Evolutionary conservation across 768 basidiomycete genomes (phyloP), one percentile per base, ranked within the genome.

Genomic region (Lentinula guzmanii): DNA sequence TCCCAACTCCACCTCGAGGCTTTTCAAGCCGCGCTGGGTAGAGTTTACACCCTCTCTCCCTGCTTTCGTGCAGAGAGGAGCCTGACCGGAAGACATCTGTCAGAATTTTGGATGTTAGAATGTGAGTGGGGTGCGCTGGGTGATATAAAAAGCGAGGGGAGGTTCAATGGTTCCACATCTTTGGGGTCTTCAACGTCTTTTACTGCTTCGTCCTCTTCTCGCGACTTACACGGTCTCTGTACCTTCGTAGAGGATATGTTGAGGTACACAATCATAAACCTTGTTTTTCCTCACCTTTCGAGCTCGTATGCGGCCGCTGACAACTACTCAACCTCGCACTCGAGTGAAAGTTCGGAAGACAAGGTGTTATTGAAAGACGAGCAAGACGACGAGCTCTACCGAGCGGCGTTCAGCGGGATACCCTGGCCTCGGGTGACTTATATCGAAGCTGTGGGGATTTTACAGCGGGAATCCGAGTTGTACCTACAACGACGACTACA

Each of bases 81-180:
- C 2, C 82, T 88, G 65, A 98, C 96, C 1, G 84, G 85, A 35
- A 81, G 96, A n/a, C 97, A 99, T 70, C 82, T 99, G 11, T 86
- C 93, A 55, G 97, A 99, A 72, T 99, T 99, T 73, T 98, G 93
- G 91, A 99, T 99, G 97, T 84, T 98, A 58, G 97, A 99, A 75
- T 95, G 92, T 0, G 97, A 99, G 70, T 88, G 93, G 82, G 28
- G 28, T 28, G 86, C 16, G 39, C 21, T 42, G 39, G 3, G 37
- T 28, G 28, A 28, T 28, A 28, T 28, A 28, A 28, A 28, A 28
- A 28, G 28, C 28, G 28, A 28, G 28, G 28, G 28, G 28, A 28
- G 28, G 28, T 28, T 28, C 28, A 3, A 28, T 3, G 28, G 28
- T 28, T 28, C 28, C 28, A 28, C 28, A 28, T 28, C 28, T 28